These are phyloP conservation scores for Thalassiosira profunda DNA, from an alignment of 108 stramenopile genomes.

Conservation along the genomic window DNA sequence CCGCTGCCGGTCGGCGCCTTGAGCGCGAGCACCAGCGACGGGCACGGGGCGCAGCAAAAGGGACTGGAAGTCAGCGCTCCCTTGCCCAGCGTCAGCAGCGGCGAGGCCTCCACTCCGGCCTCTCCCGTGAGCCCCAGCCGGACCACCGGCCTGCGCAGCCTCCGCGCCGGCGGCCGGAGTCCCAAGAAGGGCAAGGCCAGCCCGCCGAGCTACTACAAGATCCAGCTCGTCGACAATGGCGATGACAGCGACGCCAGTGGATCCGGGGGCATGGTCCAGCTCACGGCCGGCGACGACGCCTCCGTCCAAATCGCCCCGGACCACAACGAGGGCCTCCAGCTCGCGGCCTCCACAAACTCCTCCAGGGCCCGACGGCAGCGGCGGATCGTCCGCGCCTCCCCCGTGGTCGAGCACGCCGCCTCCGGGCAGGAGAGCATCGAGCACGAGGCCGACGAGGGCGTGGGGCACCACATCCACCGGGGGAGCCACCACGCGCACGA, in stretches of 20 bases:
- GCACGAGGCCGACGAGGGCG: neutral
- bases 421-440: neutral
- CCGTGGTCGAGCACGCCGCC: neutral
- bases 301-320: neutral
- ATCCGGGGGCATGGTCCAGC: neutral
- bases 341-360: neutral
- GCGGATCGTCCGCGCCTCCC: neutral
- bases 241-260: too few species aligned
- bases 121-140: too few species aligned
- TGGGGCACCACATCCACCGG: neutral
- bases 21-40: neutral
- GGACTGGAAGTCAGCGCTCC: too few species aligned
- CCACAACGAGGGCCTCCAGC: neutral
- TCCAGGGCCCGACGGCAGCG: neutral
- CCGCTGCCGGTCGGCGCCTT: neutral
- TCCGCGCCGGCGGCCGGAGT: too few species aligned
- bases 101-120: too few species aligned
- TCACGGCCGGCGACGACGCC: neutral
- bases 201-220: too few species aligned
- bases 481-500: neutral
- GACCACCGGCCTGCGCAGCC: too few species aligned
- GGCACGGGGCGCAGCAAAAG: neutral
- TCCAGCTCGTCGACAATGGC: too few species aligned
- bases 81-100: too few species aligned
- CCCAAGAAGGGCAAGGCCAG: too few species aligned